Conservation (phyloP, 495 filamentous ascomycete genomes). For the Annulohypoxylon nitens region DNA sequence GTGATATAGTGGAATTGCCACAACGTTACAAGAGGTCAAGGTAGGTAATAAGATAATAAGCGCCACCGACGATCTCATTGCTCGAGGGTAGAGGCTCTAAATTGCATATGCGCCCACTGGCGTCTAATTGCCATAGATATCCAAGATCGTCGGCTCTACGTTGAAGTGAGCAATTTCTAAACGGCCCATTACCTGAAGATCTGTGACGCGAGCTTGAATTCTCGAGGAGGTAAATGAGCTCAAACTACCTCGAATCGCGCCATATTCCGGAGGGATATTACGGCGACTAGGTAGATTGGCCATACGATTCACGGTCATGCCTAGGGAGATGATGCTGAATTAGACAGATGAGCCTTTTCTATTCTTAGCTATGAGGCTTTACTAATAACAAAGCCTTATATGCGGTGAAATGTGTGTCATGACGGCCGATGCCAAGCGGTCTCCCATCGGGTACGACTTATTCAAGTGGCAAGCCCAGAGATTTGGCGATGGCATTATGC, state of each 20-base stretch:
- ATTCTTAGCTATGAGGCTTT: slow-evolving; percentile 27
- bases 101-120: not conserved
- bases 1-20: slow-evolving; percentile 15
- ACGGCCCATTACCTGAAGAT: not conserved
- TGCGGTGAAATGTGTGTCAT: slow-evolving; percentile 23
- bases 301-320: not conserved
- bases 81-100: not conserved
- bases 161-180: not conserved
- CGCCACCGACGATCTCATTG: not conserved
- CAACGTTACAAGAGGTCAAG: slow-evolving; percentile 13
- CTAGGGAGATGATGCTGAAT: not conserved
- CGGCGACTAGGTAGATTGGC: not conserved
- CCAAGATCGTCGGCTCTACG: not conserved
- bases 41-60: not conserved
- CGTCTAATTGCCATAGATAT: not conserved
- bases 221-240: slow-evolving; percentile 17
- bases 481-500: slow-evolving; percentile 21
- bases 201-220: not conserved
- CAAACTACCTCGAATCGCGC: slow-evolving; percentile 28
- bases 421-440: not conserved
- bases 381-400: slow-evolving; percentile 17
- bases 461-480: slow-evolving; percentile 31
- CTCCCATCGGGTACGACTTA: slow-evolving; percentile 41
- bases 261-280: slow-evolving; percentile 11
- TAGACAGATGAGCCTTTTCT: slow-evolving; percentile 1